phyloP scores from a whole-genome alignment of 2,329 filamentous ascomycete genomes.

The Juglanconis oblonga region DNA sequence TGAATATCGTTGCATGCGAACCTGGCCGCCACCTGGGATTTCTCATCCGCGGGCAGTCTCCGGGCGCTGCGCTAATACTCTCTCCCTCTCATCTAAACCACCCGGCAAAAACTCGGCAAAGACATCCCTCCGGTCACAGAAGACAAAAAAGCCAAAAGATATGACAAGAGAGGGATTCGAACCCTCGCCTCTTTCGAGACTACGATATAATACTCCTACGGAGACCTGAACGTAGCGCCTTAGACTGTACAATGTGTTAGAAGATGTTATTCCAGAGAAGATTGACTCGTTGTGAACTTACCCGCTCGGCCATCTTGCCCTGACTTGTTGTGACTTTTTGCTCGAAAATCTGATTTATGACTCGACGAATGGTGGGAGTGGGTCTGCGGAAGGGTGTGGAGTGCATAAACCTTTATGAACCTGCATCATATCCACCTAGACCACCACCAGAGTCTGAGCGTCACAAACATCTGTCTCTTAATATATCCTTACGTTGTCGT shows the following conservation, averaged over 20 bases:
- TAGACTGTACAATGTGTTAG: not conserved
- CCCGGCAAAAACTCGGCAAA: too few relatives aligned
- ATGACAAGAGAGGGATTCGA: not conserved
- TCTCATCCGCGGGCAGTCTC: too few relatives aligned
- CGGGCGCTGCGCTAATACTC: too few relatives aligned
- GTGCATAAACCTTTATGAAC: too few relatives aligned
- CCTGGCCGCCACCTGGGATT: too few relatives aligned
- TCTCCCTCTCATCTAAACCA: too few relatives aligned
- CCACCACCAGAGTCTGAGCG: too few relatives aligned
- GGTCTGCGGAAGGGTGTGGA: not conserved
- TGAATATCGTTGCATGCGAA: too few relatives aligned
- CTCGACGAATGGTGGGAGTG: not conserved
- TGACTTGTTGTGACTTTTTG: not conserved
- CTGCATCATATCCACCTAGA: too few relatives aligned
- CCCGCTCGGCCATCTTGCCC: conserved; percentile 1
- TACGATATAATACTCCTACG: conserved; percentile 1
- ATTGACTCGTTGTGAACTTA: not conserved
- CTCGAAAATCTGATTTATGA: not conserved
- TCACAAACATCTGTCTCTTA: too few relatives aligned
- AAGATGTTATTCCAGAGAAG: not conserved
- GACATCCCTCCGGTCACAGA: too few relatives aligned
- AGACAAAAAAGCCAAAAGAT: not conserved
- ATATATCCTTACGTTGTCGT: too few relatives aligned
- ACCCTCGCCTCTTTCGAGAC: conserved; percentile 19
- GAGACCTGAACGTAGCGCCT: conserved; percentile 18